Base-by-base conservation (phyloP, 2,329 filamentous ascomycete genomes). In the Metarhizium robertsii region DNA sequence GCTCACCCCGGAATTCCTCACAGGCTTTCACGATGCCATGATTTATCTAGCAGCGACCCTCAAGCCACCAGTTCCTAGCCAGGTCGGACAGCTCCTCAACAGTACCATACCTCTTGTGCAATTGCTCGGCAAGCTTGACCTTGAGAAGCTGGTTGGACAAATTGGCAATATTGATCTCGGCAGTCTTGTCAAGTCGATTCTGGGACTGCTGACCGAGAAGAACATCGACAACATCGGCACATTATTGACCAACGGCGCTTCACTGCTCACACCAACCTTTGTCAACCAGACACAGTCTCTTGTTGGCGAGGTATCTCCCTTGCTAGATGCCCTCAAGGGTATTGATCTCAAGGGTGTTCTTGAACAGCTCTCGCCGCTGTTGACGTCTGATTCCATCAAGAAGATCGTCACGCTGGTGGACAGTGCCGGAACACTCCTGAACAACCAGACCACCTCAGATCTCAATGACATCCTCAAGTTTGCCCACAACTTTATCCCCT, bases 21-120 rank as follows among this genome's bases (percentile, higher is more conserved):
- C 73, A 11, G 70, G 66, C 1, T 53, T 75, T 3, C 71, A 73
- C 52, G 72, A 75, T 64, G 68, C 70, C 25, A 69, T 75, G 61
- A 60, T 73, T 32, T 71, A 73, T 57, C 68, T 76, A 7, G 66
- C 67, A 7, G 60, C 62, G 6, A 71, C 71, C 0, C 61, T 75
- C n/a, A 58, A 63, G 43, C 71, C 72, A 1, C 73, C 73, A 2
- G 67, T 65, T 4, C 67, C 71, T 14, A 60, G 60, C 36, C 56
- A 70, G 58, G 61, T 66, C 61, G 53, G 66, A 56, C 54, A 49
- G 56, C 57, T 67, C 6, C 53, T 72, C 50, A 30, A 58, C 50
- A 54, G 66, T 62, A 61, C 63, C 58, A 55, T 61, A 3, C 68
- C 67, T 0, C 64, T 70, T 2, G 46, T 71, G 7, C 63, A 67